phyloP scores from a whole-genome alignment of 352 stramenopile species.

The Phytophthora meadii region DNA sequence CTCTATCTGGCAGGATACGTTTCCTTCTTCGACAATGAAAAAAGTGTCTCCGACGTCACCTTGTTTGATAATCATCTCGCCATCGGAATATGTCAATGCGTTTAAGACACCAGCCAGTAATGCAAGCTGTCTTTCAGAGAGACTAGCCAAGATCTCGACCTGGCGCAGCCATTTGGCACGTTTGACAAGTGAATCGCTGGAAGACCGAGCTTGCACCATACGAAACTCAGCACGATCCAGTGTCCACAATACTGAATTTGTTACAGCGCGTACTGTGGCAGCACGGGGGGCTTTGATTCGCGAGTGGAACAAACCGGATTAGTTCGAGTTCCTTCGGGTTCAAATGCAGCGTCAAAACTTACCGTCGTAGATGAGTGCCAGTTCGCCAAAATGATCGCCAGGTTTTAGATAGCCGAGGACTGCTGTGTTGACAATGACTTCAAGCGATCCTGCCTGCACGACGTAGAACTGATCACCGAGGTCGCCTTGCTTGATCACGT shows the following conservation, averaged over 20 bases:
- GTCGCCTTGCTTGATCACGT: slow-evolving; percentile 94
- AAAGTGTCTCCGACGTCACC: slow-evolving; percentile 83
- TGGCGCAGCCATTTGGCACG: slow-evolving; percentile 75
- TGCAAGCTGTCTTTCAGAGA: slow-evolving; percentile 74
- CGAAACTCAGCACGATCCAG: slow-evolving; percentile 91
- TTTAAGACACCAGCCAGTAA: slow-evolving; percentile 69
- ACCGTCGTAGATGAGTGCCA: slow-evolving; percentile 91
- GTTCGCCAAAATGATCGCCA: slow-evolving; percentile 89
- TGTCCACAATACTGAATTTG: slow-evolving; percentile 89
- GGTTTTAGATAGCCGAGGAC: slow-evolving; percentile 62
- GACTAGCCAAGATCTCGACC: slow-evolving; percentile 72
- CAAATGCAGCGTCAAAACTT: slow-evolving; percentile 4
- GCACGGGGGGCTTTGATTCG: slow-evolving; percentile 76
- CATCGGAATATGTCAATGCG: slow-evolving; percentile 67
- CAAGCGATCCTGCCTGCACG: slow-evolving; percentile 64
- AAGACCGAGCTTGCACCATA: slow-evolving; percentile 75
- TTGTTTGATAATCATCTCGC: slow-evolving; percentile 85
- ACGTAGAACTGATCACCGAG: slow-evolving; percentile 94
- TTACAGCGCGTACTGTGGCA: slow-evolving; percentile 91
- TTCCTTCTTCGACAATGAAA: slow-evolving; percentile 83
- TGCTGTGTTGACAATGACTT: slow-evolving; percentile 73
- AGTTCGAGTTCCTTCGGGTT: not conserved
- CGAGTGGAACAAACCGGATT: slow-evolving; percentile 7
- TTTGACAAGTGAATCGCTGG: slow-evolving; percentile 80
- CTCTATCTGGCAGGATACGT: slow-evolving; percentile 69